Evolutionary conservation across 306 rosid genomes (phyloP).

Genomic region (Inga oerstediana): DNA sequence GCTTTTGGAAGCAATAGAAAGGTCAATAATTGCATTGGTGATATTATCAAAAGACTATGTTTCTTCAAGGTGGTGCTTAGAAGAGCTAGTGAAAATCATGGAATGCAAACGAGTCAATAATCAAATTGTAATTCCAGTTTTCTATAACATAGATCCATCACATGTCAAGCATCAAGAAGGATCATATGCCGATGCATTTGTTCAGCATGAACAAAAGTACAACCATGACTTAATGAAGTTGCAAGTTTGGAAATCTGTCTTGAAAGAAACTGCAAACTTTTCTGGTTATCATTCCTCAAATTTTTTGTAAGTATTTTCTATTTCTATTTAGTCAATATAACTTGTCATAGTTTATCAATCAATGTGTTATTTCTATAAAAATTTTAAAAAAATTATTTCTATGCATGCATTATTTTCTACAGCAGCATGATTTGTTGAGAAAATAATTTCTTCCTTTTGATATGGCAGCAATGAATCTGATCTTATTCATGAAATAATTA

Average conservation of each 20-base stretch:
- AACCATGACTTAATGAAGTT: no score
- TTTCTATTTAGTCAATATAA: no score
- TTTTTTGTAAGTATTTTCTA: background rate
- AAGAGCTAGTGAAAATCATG: background rate
- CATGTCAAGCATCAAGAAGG: background rate
- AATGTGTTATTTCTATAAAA: no score
- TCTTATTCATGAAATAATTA: no score
- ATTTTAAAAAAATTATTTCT: no score
- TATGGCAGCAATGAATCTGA: background rate
- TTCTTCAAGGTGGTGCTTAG: conserved; percentile 23
- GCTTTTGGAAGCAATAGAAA: background rate
- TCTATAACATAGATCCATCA: background rate
- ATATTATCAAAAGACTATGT: background rate
- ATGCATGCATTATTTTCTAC: no score
- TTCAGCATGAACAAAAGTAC: no score
- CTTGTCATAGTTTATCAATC: no score
- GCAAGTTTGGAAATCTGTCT: conserved; percentile 3
- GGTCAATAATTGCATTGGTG: background rate
- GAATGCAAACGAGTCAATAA: background rate
- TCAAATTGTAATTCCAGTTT: background rate
- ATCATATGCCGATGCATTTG: background rate
- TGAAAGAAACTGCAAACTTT: background rate
- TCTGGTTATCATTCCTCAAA: background rate
- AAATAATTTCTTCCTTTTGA: background rate
- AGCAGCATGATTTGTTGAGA: no score